These are phyloP conservation scores for Acanthamoeba sp. DNA, from an alignment of 208 protist genomes.

Conservation along the genomic window DNA sequence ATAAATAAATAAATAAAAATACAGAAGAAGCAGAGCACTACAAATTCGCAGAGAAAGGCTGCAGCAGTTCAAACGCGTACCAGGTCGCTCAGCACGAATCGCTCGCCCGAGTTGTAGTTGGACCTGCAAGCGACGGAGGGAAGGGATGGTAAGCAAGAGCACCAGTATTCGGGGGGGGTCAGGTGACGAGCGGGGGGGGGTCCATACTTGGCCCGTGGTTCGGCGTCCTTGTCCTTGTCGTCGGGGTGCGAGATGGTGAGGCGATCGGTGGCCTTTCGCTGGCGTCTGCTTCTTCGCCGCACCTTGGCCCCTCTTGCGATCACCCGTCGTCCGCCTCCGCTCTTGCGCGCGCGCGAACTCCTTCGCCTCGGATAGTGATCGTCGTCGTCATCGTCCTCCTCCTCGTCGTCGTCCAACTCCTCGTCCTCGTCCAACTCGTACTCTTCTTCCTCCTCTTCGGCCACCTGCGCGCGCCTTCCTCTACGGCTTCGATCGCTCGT, in stretches of 20 bases:
- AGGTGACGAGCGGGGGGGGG: no score
- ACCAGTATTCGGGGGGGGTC: no score
- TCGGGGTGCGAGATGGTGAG: conserved; percentile 57
- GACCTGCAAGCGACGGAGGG: no score
- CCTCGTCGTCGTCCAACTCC: conserved; percentile 68
- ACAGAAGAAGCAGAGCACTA: no score
- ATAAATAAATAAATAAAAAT: no score
- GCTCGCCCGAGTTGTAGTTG: neutral
- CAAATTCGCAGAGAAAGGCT: no score
- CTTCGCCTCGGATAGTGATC: conserved; percentile 6
- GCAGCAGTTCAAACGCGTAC: no score
- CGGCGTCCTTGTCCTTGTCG: conserved; percentile 9
- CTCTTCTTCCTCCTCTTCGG: conserved; percentile 67
- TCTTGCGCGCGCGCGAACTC: neutral
- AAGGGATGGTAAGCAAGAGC: no score
- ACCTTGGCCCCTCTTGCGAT: neutral
- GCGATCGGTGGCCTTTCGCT: conserved; percentile 27
- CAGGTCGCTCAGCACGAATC: conserved; percentile 9
- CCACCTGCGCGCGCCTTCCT: neutral
- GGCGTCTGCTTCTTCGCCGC: conserved; percentile 40
- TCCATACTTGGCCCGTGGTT: neutral
- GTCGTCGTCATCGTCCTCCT: conserved; percentile 65
- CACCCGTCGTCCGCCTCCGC: conserved; percentile 2
- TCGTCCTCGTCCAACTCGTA: conserved; percentile 50
- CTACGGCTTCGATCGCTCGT: conserved; percentile 1